phyloP scores from a whole-genome alignment of 192 early-diverging fungal species.

The Backusella mclennaniae region DNA sequence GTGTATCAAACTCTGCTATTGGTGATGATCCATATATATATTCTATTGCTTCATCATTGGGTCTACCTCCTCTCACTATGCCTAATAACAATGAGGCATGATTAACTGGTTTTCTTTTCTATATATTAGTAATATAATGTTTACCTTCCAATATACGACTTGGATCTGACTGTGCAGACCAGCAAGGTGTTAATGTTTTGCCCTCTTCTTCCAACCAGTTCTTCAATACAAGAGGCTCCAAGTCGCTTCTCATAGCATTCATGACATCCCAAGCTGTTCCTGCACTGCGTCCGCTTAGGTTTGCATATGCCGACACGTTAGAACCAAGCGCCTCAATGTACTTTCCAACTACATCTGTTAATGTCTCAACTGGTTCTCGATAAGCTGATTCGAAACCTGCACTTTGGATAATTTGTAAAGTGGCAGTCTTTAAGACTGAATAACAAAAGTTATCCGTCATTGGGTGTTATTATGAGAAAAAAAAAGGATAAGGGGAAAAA shows the following conservation, averaged over 20 bases:
- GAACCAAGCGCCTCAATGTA: slow-evolving; percentile 48
- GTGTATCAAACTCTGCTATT: neutral
- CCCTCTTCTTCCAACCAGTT: slow-evolving; percentile 50
- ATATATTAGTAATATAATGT: neutral
- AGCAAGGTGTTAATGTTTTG: slow-evolving; percentile 34
- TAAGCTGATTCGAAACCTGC: slow-evolving; percentile 55
- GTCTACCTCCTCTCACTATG: neutral
- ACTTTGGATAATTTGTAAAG: slow-evolving; percentile 51
- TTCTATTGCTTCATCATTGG: neutral
- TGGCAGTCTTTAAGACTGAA: slow-evolving; percentile 44
- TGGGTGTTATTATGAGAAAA: slow-evolving; percentile 7
- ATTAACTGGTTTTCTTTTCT: neutral
- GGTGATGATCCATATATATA: slow-evolving; percentile 2
- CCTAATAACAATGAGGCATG: neutral
- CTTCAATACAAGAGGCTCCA: slow-evolving; percentile 38
- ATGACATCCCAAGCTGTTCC: slow-evolving; percentile 44
- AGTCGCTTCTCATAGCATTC: slow-evolving; percentile 36
- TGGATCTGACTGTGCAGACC: slow-evolving; percentile 47
- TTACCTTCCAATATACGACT: slow-evolving; percentile 45
- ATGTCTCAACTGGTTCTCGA: slow-evolving; percentile 36
- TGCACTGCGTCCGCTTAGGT: slow-evolving; percentile 42
- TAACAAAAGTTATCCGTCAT: slow-evolving; percentile 49
- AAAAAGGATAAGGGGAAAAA: neutral
- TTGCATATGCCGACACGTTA: slow-evolving; percentile 45
- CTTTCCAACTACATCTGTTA: slow-evolving; percentile 51